Conservation (phyloP, 73 alveolate genomes). For the Uronychia binucleata region DNA sequence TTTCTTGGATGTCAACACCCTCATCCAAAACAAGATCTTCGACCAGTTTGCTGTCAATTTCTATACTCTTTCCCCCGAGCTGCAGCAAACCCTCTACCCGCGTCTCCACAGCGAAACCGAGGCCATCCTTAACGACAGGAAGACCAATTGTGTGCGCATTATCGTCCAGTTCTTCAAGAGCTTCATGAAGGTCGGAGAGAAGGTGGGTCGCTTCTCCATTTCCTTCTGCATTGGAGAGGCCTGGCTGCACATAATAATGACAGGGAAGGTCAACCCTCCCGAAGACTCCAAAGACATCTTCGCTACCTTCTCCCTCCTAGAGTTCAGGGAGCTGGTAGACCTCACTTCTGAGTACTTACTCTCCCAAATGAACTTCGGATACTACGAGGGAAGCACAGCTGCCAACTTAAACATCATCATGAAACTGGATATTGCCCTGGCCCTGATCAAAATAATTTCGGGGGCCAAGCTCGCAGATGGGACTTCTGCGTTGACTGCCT, state of each 20-base stretch:
- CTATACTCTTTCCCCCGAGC: conserved; percentile 2
- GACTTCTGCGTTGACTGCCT: neutral
- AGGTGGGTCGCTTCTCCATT: neutral
- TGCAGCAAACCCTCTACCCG: conserved; percentile 15
- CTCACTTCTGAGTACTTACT: neutral
- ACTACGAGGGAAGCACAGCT: conserved; percentile 11
- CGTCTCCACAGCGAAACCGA: conserved; percentile 7
- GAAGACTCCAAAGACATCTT: neutral
- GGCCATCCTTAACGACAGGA: neutral
- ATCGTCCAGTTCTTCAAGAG: neutral
- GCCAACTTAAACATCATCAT: conserved; percentile 8
- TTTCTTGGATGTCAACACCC: neutral
- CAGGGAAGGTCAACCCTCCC: neutral
- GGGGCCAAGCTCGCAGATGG: neutral
- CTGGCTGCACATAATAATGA: neutral
- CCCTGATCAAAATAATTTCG: neutral
- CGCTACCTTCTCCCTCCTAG: neutral
- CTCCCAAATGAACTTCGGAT: neutral
- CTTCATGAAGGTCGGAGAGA: neutral
- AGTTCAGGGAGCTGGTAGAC: neutral
- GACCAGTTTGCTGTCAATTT: neutral
- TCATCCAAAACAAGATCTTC: neutral
- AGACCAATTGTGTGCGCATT: neutral
- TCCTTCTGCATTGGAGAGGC: neutral
- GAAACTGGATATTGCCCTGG: conserved; percentile 11